Percentiles rank a stretch among this genome's conserved stretches.
Evolutionary conservation across 2,329 filamentous ascomycete species (phyloP).

Genomic region (Claviceps maximensis): DNA sequence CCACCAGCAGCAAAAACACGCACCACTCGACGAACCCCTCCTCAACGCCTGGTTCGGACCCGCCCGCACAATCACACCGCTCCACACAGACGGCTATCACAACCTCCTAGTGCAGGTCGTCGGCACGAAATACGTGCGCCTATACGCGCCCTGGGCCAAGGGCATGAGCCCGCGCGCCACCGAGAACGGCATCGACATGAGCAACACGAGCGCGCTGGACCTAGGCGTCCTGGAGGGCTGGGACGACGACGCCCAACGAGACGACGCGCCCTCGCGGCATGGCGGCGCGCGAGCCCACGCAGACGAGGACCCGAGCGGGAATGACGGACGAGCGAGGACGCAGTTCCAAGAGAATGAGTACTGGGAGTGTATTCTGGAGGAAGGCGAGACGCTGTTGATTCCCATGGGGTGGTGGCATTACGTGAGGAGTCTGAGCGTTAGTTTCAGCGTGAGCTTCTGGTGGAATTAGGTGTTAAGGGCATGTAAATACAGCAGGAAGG

Average conservation of each 20-base stretch:
- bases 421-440: conserved; percentile 69
- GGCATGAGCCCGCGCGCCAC: conserved; percentile 46
- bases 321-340: conserved; percentile 23
- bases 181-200: conserved; percentile 74
- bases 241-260: no score
- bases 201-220: conserved; percentile 74
- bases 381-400: conserved; percentile 79
- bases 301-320: neutral
- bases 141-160: conserved; percentile 61
- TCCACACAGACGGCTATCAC: conserved; percentile 90
- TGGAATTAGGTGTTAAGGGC: conserved; percentile 45
- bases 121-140: conserved; percentile 78
- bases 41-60: conserved; percentile 94
- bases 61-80: conserved; percentile 71
- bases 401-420: conserved; percentile 98
- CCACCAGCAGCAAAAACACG: conserved; percentile 3
- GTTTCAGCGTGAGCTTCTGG: conserved; percentile 96
- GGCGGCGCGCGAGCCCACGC: no score
- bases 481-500: no score
- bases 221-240: conserved; percentile 54
- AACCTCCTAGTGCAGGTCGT: conserved; percentile 86
- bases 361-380: conserved; percentile 63
- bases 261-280: no score
- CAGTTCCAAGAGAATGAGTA: conserved; percentile 49
- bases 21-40: conserved; percentile 43